These are phyloP conservation scores for Parmelia sp. DNA, from an alignment of 495 filamentous ascomycete genomes.

Conservation along the genomic window DNA sequence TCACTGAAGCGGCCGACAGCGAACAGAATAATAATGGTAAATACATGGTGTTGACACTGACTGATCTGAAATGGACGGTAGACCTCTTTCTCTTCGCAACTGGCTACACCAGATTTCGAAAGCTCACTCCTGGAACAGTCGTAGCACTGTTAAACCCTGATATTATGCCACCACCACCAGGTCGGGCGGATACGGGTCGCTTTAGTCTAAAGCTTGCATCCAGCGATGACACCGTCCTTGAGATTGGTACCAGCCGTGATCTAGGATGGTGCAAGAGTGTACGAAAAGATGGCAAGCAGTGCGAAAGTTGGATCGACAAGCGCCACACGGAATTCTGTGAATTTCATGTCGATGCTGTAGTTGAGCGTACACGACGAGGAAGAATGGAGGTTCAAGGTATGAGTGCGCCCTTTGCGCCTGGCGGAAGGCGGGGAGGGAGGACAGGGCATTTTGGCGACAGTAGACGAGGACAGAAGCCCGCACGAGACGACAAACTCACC, in stretches of 20 bases:
- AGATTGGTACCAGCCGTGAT: constrained; percentile 79
- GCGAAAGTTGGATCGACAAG: constrained; percentile 77
- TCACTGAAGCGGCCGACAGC: constrained; percentile 45
- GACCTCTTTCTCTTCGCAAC: constrained; percentile 89
- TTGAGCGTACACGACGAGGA: constrained; percentile 61
- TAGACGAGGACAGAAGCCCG: constrained; percentile 28
- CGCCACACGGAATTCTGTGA: constrained; percentile 87
- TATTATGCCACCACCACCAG: constrained; percentile 76
- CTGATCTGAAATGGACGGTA: constrained; percentile 84
- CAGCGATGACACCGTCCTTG: constrained; percentile 80
- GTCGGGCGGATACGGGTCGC: constrained; percentile 64
- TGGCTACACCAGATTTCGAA: constrained; percentile 87
- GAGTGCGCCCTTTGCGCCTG: constrained; percentile 39
- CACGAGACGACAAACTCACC: constrained; percentile 33
- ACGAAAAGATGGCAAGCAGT: constrained; percentile 76
- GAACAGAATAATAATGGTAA: constrained; percentile 57
- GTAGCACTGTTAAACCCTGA: constrained; percentile 90
- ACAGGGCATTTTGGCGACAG: constrained; percentile 44
- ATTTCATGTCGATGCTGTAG: constrained; percentile 76
- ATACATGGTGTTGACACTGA: constrained; percentile 86
- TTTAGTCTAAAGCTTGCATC: constrained; percentile 80
- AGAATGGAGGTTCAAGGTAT: constrained; percentile 75
- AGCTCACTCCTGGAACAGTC: constrained; percentile 75
- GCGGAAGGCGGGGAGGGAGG: constrained; percentile 39
- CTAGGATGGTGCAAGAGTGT: constrained; percentile 81